Percentiles rank a stretch among this genome's conserved stretches.
phyloP scores from a whole-genome alignment of 768 basidiomycete genomes.

The Peribolospora kevripleyi region DNA sequence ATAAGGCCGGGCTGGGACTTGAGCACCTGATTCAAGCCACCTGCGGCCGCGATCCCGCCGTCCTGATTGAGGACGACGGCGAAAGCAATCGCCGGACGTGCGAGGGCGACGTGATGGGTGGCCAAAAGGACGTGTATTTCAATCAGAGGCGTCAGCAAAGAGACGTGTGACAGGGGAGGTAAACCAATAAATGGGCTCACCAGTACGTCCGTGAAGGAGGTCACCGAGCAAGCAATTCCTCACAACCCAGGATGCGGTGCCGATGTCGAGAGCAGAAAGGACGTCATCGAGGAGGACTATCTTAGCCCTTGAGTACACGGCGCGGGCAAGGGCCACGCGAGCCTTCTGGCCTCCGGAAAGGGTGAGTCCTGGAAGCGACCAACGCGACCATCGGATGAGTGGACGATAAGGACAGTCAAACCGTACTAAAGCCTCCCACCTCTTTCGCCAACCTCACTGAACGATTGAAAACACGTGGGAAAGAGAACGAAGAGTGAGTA shows the following conservation, averaged over 20 bases:
- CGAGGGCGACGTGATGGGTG: constrained; percentile 80
- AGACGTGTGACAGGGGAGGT: no score
- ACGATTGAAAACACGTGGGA: no score
- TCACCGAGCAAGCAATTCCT: constrained; percentile 38
- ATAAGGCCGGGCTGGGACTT: no score
- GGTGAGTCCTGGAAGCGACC: no score
- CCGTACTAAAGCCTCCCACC: no score
- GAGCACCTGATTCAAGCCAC: no score
- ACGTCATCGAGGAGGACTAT: constrained; percentile 13
- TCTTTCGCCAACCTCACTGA: no score
- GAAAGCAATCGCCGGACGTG: constrained; percentile 36
- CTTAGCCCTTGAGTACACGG: constrained; percentile 36
- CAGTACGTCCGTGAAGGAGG: constrained; percentile 44
- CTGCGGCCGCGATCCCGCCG: constrained; percentile 2
- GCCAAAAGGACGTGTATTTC: constrained; percentile 37
- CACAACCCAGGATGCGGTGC: constrained; percentile 36
- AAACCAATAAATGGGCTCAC: no score
- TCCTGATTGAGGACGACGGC: constrained; percentile 5
- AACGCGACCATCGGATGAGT: no score
- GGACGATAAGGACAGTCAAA: no score
- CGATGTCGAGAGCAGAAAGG: constrained; percentile 25
- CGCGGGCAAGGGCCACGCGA: constrained; percentile 42
- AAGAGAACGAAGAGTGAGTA: no score
- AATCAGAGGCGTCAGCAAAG: no score
- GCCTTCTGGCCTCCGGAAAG: background rate